Evolutionary conservation across 805 yeast species (phyloP).

Genomic region (Monosporozyma servazzii): DNA sequence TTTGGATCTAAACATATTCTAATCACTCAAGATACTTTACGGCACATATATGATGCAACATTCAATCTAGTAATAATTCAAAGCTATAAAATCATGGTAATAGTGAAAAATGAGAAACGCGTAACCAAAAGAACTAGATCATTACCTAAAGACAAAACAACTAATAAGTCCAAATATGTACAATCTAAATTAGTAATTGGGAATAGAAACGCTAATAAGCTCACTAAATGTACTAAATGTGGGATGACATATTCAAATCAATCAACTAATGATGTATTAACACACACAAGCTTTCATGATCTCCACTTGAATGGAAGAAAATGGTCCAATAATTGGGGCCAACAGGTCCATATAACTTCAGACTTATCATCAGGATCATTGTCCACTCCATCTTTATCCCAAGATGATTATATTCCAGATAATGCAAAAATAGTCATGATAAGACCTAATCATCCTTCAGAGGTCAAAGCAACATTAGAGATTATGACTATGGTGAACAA

Average conservation of each 20-base stretch:
- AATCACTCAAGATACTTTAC: no score
- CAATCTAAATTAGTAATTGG: conserved; percentile 17
- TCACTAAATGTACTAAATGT: conserved; percentile 20
- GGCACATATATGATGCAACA: neutral
- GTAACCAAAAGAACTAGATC: neutral
- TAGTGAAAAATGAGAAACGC: neutral
- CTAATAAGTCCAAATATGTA: conserved; percentile 5
- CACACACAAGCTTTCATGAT: conserved; percentile 45
- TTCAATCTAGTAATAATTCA: neutral
- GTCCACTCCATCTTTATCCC: conserved; percentile 12
- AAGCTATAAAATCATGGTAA: neutral
- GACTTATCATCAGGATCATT: neutral
- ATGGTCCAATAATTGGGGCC: conserved; percentile 38
- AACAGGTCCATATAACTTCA: neutral
- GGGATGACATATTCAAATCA: conserved; percentile 21
- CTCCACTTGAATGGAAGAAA: conserved; percentile 39
- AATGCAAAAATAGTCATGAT: conserved; percentile 32
- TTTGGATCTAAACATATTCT: no score
- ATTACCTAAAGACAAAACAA: neutral
- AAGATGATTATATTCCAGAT: neutral
- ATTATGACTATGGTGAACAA: conserved; percentile 47
- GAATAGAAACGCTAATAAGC: neutral
- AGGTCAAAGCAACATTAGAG: conserved; percentile 30
- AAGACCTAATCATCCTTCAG: conserved; percentile 23
- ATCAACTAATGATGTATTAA: conserved; percentile 13